Percentiles rank a stretch among this genome's conserved stretches.
phyloP scores from a whole-genome alignment of 176 grass and related monocot genomes.

The Neostapfia colusana region DNA sequence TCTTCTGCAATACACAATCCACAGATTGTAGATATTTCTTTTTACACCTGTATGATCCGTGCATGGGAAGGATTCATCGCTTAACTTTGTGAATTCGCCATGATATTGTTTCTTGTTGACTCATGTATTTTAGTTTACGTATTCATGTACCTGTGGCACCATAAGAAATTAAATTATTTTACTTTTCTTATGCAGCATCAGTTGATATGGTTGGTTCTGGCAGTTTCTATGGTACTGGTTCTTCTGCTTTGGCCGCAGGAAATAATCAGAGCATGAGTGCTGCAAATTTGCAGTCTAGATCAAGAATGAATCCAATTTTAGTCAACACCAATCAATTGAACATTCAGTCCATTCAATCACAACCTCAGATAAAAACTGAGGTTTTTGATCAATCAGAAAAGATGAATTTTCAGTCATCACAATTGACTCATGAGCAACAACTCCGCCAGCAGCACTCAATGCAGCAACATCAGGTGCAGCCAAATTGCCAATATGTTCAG shows the following conservation, averaged over 20 bases:
- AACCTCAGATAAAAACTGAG: conserved; percentile 71
- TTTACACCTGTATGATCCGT: conserved; percentile 1
- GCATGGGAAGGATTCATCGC: not conserved
- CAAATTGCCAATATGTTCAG: conserved; percentile 61
- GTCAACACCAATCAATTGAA: conserved; percentile 55
- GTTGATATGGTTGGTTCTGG: conserved; percentile 61
- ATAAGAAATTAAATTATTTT: conserved; percentile 13
- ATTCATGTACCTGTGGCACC: not conserved
- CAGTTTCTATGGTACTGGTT: conserved; percentile 61
- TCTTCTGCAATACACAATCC: conserved; percentile 10
- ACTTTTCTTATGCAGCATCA: conserved; percentile 43
- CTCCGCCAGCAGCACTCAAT: conserved; percentile 60
- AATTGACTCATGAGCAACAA: conserved; percentile 59
- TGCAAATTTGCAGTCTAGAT: conserved; percentile 66
- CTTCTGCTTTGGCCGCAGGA: conserved; percentile 60
- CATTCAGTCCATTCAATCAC: conserved; percentile 71
- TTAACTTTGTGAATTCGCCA: conserved; percentile 16
- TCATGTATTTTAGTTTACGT: conserved; percentile 23
- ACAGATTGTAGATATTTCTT: conserved; percentile 22
- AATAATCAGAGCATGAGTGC: conserved; percentile 64
- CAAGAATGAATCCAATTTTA: conserved; percentile 64
- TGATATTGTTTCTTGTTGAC: not conserved
- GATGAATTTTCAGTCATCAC: conserved; percentile 70
- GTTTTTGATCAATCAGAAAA: conserved; percentile 75
- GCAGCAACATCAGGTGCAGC: conserved; percentile 69